A percentile compares a stretch with the other conserved stretches of the same genome.
phyloP scores from a whole-genome alignment of 2,329 filamentous ascomycete genomes.

The Dichotomopilus funicola region DNA sequence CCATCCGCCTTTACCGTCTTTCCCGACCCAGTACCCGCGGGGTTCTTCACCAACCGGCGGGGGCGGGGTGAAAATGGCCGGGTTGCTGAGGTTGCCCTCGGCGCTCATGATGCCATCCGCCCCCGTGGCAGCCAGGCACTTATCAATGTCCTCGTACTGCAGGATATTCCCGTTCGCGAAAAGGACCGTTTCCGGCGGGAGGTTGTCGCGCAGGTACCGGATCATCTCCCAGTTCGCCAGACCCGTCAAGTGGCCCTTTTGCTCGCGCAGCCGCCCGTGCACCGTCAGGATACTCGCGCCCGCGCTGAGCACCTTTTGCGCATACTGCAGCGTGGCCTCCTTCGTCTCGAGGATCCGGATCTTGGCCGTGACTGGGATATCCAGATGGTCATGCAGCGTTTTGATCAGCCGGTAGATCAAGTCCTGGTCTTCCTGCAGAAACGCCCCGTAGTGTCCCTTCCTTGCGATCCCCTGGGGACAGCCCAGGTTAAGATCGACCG shows the following conservation, averaged over 20 bases:
- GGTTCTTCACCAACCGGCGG: conserved; percentile 60
- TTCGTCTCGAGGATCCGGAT: conserved; percentile 82
- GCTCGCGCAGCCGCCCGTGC: conserved; percentile 80
- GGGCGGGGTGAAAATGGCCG: conserved; percentile 69
- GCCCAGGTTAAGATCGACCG: conserved; percentile 89
- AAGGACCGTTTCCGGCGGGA: conserved; percentile 82
- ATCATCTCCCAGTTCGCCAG: conserved; percentile 88
- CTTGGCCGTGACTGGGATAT: conserved; percentile 88
- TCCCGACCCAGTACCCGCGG: conserved; percentile 80
- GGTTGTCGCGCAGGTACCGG: conserved; percentile 69
- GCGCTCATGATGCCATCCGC: conserved; percentile 94
- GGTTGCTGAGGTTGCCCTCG: conserved; percentile 90
- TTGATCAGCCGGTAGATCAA: conserved; percentile 78
- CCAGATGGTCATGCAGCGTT: conserved; percentile 69
- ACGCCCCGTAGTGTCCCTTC: conserved; percentile 87
- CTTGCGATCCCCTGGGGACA: conserved; percentile 94
- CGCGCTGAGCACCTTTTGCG: conserved; percentile 75
- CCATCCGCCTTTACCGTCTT: conserved; percentile 74
- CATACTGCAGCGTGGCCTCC: conserved; percentile 83
- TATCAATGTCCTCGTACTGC: conserved; percentile 67
- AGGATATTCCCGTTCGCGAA: conserved; percentile 97
- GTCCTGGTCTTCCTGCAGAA: conserved; percentile 86
- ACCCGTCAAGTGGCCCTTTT: conserved; percentile 93
- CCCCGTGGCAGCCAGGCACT: conserved; percentile 74
- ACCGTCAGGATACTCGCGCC: conserved; percentile 92